Percentiles rank a stretch among this genome's conserved stretches.
Evolutionary conservation across 139 green algal genomes (phyloP).

Genomic region (Picochlorum sp.): DNA sequence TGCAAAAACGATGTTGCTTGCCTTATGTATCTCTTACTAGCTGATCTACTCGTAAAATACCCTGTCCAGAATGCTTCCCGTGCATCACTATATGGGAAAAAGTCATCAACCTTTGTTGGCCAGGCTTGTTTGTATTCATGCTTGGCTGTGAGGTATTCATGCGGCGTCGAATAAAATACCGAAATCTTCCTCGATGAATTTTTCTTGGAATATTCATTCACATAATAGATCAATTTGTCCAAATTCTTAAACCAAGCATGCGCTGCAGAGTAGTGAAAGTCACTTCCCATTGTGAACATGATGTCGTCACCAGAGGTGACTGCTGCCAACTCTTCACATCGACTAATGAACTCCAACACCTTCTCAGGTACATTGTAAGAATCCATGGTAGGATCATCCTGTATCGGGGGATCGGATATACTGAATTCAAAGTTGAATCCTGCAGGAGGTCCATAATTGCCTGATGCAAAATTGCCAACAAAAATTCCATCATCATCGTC

Average conservation of each 20-base stretch:
- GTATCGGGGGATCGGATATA: slow-evolving; percentile 38
- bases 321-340: slow-evolving; percentile 14
- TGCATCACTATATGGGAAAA: slow-evolving; percentile 84
- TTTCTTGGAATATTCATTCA: slow-evolving; percentile 60
- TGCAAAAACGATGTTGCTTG: slow-evolving; percentile 50
- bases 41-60: slow-evolving; percentile 55
- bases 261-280: slow-evolving; percentile 74
- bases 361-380: slow-evolving; percentile 69
- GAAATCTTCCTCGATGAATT: slow-evolving; percentile 20
- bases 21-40: slow-evolving; percentile 63
- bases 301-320: slow-evolving; percentile 53
- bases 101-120: slow-evolving; percentile 73
- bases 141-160: slow-evolving; percentile 63
- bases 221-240: slow-evolving; percentile 64
- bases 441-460: slow-evolving; percentile 66
- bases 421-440: slow-evolving; percentile 71
- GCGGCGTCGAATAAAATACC: slow-evolving; percentile 79
- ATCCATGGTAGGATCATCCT: slow-evolving; percentile 56
- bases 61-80: slow-evolving; percentile 76
- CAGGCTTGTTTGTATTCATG: slow-evolving; percentile 40
- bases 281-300: slow-evolving; percentile 75
- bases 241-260: slow-evolving; percentile 68
- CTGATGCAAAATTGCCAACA: slow-evolving; percentile 41
- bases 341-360: slow-evolving; percentile 63
- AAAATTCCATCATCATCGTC: slow-evolving; percentile 40